Base-by-base conservation (phyloP, 345 rosid species). In the Conringia planisiliqua region DNA sequence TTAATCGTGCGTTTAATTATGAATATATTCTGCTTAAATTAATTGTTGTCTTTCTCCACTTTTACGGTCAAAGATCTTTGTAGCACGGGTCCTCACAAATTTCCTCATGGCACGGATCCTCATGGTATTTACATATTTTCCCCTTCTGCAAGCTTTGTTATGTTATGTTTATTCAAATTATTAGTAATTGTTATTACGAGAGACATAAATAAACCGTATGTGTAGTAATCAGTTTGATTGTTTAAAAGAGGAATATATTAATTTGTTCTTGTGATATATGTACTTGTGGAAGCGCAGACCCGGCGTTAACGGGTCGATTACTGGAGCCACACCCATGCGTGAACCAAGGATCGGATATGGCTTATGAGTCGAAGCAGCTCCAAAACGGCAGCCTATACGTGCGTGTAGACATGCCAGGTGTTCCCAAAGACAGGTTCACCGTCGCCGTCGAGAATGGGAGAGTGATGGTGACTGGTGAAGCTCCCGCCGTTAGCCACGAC, bases 381-480 rank as follows among this genome's bases (percentile, higher is more conserved):
- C 17, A 13, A 3, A 69, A 76, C 51, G 74, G 73, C 3, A 38
- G 78, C 0, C 35, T 72, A 2, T 78, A 40, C 26, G 51, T 78
- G 10, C 61, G 81, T 67, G 47, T 68, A 5, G 80, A 77, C 27
- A 62, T 77, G 76, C 80, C 76, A 0, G 80, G 76, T 0, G 80
- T 77, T 2, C 52, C 71, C 17, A 63, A 70, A 7, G 80, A 70
- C 1, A 56, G 27, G 12, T 62, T 77, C 32, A 63, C 39, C 0
- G 76, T 77, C 14, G 24, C 56, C 0, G 54, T 76, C 12, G 22
- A 18, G 3, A 35, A 69, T 2, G 66, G 67, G 35, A 17, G 65
- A 24, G 73, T 78, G 0, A 50, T 0, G 33, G 73, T 78, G 24
- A 55, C 29, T 12, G 71, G 80, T 38, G 10, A 43, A 2, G 66